Evolutionary conservation across 1,139 yeast genomes (phyloP), one percentile per base, ranked within the genome.

Genomic region (Pichia sp.): DNA sequence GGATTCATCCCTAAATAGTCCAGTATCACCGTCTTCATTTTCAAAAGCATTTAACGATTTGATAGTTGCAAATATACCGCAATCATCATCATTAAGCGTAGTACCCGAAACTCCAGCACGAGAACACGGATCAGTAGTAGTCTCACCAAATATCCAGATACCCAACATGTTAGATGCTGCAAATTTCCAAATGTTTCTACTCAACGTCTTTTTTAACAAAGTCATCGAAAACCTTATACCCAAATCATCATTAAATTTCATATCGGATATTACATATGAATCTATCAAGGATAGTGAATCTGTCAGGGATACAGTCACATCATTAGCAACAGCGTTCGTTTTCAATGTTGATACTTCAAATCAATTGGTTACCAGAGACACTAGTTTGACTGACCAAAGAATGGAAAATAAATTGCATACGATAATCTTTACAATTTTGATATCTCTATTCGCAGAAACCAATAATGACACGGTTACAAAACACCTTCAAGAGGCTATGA

Each of bases 251-350:
- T 10, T 44, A 7, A 17, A 40, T 21, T 4, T 30, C 3, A 30
- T 44, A 10, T 39, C 47, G 4, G 47, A 44, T 8, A 3, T 40
- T 7, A 35, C 41, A 31, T 44, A 40, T 17, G 42, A 39, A 15
- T 14, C 47, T 4, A 27, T 40, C 2, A 35, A 31, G n/a, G 17
- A 40, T 17, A 39, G 44, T 20, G n/a, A 7, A 4, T 32, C 17
- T n/a, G 31, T 40, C 20, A 21, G 35, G 18, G 31, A 34, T 18
- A 27, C 39, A 9, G 12, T 40, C 10, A 31, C 38, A 11, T 40
- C 44, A 8, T 20, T 44, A 20, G 20, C 44, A 4, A 28, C 34
- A 18, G 38, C 43, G 2, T 39, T 20, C 30, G 14, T 44, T 10
- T 38, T 15, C 22, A 38, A n/a, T 24, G 15, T 15, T 4, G 43